A percentile compares a stretch with the other conserved stretches of the same genome.
These are phyloP conservation scores for Cyclospora cayetanensis DNA, from an alignment of 169 alveolate species.

Conservation along the genomic window DNA sequence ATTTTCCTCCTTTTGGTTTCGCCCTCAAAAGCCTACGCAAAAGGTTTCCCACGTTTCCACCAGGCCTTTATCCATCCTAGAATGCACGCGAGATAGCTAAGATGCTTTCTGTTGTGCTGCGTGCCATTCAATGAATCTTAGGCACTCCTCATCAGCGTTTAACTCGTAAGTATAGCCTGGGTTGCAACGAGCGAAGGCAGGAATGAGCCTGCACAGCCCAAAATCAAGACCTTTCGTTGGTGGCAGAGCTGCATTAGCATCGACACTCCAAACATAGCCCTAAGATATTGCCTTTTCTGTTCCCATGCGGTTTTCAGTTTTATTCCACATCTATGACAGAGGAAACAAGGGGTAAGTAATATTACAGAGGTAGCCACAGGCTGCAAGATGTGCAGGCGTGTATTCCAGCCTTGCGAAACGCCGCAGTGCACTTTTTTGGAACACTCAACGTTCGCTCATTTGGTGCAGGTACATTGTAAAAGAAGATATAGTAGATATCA, in stretches of 20 bases:
- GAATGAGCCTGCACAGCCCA: too few relatives aligned
- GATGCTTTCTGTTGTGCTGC: too few relatives aligned
- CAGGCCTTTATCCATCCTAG: neutral
- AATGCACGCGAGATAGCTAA: too few relatives aligned
- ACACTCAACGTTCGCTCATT: neutral
- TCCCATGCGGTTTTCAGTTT: constrained; percentile 42
- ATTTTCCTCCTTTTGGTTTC: neutral
- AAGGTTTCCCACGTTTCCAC: too few relatives aligned
- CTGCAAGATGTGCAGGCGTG: neutral
- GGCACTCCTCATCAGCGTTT: constrained; percentile 70
- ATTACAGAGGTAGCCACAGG: neutral
- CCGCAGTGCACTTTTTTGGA: neutral
- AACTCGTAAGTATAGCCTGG: constrained; percentile 31
- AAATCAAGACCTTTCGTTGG: too few relatives aligned
- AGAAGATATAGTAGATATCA: constrained; percentile 65
- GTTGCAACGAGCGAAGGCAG: too few relatives aligned
- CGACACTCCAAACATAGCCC: too few relatives aligned
- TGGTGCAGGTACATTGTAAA: constrained; percentile 64
- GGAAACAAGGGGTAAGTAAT: constrained; percentile 72
- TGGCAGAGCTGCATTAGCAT: neutral
- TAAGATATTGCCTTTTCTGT: neutral
- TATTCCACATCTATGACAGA: constrained; percentile 71
- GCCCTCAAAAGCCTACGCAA: neutral
- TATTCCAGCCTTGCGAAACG: neutral
- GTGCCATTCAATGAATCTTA: neutral